These are phyloP conservation scores for Alternaria rosae DNA, from an alignment of 2,329 filamentous ascomycete genomes.

Conservation along the genomic window DNA sequence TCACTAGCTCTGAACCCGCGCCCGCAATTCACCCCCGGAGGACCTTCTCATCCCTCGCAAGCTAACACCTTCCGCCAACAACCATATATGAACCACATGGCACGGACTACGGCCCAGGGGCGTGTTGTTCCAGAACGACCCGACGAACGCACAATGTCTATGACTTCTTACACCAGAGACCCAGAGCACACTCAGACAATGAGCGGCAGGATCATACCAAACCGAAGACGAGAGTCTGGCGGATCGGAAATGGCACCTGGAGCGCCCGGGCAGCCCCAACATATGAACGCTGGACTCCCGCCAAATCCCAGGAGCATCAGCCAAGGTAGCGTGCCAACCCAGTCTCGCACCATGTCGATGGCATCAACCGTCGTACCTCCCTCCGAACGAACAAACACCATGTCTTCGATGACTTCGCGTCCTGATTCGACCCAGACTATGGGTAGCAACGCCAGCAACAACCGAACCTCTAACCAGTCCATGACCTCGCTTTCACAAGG, in stretches of 20 bases:
- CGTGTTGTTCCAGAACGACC: slow-evolving; percentile 89
- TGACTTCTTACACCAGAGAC: slow-evolving; percentile 83
- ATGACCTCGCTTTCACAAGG: slow-evolving; percentile 36
- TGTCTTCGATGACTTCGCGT: slow-evolving; percentile 56
- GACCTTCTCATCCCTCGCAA: slow-evolving; percentile 59
- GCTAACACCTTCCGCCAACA: slow-evolving; percentile 81
- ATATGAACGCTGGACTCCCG: slow-evolving; percentile 37
- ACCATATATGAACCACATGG: slow-evolving; percentile 72
- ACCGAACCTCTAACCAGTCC: slow-evolving; percentile 56
- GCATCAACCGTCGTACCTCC: slow-evolving; percentile 78
- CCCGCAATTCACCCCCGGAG: slow-evolving; percentile 71
- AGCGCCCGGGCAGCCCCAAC: slow-evolving; percentile 30
- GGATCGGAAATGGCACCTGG: slow-evolving; percentile 32
- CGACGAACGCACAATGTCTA: slow-evolving; percentile 93
- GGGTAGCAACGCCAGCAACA: slow-evolving; percentile 35
- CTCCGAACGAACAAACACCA: slow-evolving; percentile 67
- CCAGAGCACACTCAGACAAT: slow-evolving; percentile 84
- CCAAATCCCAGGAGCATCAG: slow-evolving; percentile 45
- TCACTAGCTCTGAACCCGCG: slow-evolving; percentile 82
- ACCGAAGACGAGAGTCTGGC: slow-evolving; percentile 68
- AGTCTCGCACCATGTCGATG: slow-evolving; percentile 86
- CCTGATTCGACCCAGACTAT: slow-evolving; percentile 48
- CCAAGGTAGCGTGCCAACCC: slow-evolving; percentile 44
- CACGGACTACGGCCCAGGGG: slow-evolving; percentile 88
- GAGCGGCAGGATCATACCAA: slow-evolving; percentile 90